A percentile compares a stretch with the other conserved stretches of the same genome.
Conservation (phyloP, 2,329 filamentous ascomycete species). For the Pseudogymnoascus sp. region DNA sequence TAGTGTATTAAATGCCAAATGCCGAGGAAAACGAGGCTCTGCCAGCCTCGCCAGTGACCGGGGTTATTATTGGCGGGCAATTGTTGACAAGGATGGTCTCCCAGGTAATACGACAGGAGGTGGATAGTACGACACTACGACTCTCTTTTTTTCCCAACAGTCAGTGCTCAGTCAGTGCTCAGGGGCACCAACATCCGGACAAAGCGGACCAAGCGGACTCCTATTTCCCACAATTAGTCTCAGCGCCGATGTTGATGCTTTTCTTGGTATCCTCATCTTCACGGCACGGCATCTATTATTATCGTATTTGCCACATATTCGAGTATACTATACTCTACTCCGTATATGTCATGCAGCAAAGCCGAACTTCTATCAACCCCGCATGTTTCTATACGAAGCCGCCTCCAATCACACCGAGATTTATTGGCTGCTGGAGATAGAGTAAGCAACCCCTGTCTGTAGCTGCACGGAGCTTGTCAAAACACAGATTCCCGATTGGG, state of each 20-base stretch:
- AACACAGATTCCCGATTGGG: background rate
- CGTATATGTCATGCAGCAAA: background rate
- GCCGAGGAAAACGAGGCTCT: slow-evolving; percentile 1
- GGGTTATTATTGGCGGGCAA: background rate
- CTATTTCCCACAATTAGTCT: background rate
- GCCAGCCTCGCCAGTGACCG: background rate
- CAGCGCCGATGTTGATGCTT: background rate
- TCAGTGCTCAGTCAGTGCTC: background rate
- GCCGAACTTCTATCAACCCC: background rate
- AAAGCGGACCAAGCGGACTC: background rate
- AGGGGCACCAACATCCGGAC: background rate
- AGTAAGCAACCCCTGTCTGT: background rate
- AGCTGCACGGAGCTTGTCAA: background rate
- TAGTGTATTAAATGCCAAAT: background rate
- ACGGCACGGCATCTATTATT: background rate
- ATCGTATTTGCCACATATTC: background rate
- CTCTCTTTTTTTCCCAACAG: background rate
- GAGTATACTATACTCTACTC: too few relatives aligned
- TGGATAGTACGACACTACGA: background rate
- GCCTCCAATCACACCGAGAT: background rate
- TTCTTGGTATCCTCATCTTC: background rate
- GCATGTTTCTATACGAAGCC: background rate
- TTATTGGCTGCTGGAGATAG: background rate
- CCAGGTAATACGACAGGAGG: background rate
- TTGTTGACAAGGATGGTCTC: background rate